Evolutionary conservation across 495 filamentous ascomycete genomes (phyloP), one percentile per base, ranked within the genome.

Genomic region (Arthonia radiata): DNA sequence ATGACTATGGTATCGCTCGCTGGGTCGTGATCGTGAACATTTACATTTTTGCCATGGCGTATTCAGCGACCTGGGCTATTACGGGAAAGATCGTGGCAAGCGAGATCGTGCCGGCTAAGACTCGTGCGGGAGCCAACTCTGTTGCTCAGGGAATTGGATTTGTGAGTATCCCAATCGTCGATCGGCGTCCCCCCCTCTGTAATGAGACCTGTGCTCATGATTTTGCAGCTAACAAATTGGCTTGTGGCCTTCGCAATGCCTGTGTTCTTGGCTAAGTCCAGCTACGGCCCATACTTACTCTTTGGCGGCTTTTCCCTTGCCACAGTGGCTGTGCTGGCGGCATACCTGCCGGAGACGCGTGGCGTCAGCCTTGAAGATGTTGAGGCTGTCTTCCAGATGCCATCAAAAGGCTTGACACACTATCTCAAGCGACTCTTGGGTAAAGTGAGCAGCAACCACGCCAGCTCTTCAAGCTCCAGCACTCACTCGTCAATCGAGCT

Each of bases 161-260:
- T 21, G 41, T 44, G 26, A 30, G 38, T 31, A 10, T 13, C 14
- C 6, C 11, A 3, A 12, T 14, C n/a, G n/a, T n/a, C n/a, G n/a
- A n/a, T n/a, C n/a, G n/a, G n/a, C n/a, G n/a, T n/a, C 2, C 3
- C 28, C 9, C 19, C 5, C 15, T 5, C 26, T 10, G 17, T 22
- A 18, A 23, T n/a, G 14, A 4, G 15, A n/a, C 12, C 25, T 19
- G 8, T 6, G 15, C 26, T 30, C 10, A 31, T 17, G 11, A 15
- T 22, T 8, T 8, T 18, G 17, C 24, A 41, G 41, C 31, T 43
- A 18, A 32, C 49, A 7, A 74, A 74, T 36, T 74, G 61, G 40
- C 37, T 74, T n/a, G 57, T 74, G 2, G 69, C 68, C 1, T 52
- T 74, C 26, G 54, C 57, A 3, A 67, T 67, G 0, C 71, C 69